Evolutionary conservation across 1,139 yeast species (phyloP).

Genomic region (Nematodospora anomalae): DNA sequence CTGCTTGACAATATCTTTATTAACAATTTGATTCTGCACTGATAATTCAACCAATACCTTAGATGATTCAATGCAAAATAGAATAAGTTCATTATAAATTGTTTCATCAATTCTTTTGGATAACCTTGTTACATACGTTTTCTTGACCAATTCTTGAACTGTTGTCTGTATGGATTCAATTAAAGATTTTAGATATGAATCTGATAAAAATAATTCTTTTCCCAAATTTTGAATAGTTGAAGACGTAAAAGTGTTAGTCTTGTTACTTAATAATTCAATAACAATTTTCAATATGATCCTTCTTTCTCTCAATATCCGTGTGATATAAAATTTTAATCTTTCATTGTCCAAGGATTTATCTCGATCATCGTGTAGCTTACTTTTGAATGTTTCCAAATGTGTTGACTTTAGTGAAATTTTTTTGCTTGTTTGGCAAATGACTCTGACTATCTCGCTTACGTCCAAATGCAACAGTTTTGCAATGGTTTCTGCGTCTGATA

Average conservation of each 20-base stretch:
- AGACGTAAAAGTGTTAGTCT: slow-evolving; percentile 32
- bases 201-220: slow-evolving; percentile 33
- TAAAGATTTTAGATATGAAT: slow-evolving; percentile 23
- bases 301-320: slow-evolving; percentile 46
- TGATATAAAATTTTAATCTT: slow-evolving; percentile 30
- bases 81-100: slow-evolving; percentile 33
- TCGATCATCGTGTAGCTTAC: slow-evolving; percentile 39
- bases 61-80: slow-evolving; percentile 40
- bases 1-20: slow-evolving; percentile 29
- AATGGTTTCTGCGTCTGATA: slow-evolving; percentile 41
- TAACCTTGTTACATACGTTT: slow-evolving; percentile 17
- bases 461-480: slow-evolving; percentile 35
- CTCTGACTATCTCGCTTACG: slow-evolving; percentile 44
- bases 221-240: slow-evolving; percentile 39
- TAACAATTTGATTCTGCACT: slow-evolving; percentile 33
- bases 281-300: slow-evolving; percentile 44
- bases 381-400: slow-evolving; percentile 32
- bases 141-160: slow-evolving; percentile 7
- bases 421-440: slow-evolving; percentile 41
- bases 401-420: slow-evolving; percentile 21
- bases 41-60: slow-evolving; percentile 47
- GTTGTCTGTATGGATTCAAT: slow-evolving; percentile 19
- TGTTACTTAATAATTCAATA: slow-evolving; percentile 36
- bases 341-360: slow-evolving; percentile 31
- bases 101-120: slow-evolving; percentile 24